Percentiles rank a stretch among this genome's conserved stretches.
Conservation (phyloP, 1,284 basidiomycete genomes). For the Leucoagaricus sp. region DNA sequence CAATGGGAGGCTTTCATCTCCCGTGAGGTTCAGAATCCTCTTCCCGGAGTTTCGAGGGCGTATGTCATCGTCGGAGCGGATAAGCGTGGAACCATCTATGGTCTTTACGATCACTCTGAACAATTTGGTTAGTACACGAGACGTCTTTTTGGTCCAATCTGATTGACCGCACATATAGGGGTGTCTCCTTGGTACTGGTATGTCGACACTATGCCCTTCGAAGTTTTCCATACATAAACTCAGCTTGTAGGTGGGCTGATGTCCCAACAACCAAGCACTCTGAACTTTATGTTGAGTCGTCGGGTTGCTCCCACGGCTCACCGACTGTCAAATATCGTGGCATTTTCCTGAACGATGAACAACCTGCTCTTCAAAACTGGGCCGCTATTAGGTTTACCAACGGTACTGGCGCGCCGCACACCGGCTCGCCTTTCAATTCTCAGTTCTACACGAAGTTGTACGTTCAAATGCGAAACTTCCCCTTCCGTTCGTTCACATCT, state of each 20-base stretch:
- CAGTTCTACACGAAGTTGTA: conserved; percentile 65
- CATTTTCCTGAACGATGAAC: conserved; percentile 69
- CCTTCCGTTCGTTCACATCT: background rate
- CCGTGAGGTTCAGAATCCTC: conserved; percentile 52
- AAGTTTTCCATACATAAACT: background rate
- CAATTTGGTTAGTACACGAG: conserved; percentile 54
- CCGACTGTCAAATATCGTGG: conserved; percentile 75
- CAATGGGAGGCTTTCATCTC: conserved; percentile 67
- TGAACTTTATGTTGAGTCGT: conserved; percentile 48
- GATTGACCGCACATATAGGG: conserved; percentile 28
- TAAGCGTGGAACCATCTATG: conserved; percentile 68
- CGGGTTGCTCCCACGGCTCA: conserved; percentile 62
- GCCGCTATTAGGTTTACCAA: conserved; percentile 69
- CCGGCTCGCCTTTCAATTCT: conserved; percentile 61
- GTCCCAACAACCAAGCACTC: conserved; percentile 56
- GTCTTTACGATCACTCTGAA: conserved; percentile 70
- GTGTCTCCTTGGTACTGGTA: conserved; percentile 70
- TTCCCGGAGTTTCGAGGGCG: conserved; percentile 57
- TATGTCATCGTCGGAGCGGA: conserved; percentile 70
- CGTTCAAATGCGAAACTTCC: conserved; percentile 19
- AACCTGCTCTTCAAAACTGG: conserved; percentile 62
- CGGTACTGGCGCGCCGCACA: conserved; percentile 51
- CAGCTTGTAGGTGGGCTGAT: conserved; percentile 60
- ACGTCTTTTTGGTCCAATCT: conserved; percentile 12
- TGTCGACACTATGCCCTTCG: conserved; percentile 20